Base-by-base conservation (phyloP, 208 protist genomes). In the Trypanosomatidae sp. region DNA sequence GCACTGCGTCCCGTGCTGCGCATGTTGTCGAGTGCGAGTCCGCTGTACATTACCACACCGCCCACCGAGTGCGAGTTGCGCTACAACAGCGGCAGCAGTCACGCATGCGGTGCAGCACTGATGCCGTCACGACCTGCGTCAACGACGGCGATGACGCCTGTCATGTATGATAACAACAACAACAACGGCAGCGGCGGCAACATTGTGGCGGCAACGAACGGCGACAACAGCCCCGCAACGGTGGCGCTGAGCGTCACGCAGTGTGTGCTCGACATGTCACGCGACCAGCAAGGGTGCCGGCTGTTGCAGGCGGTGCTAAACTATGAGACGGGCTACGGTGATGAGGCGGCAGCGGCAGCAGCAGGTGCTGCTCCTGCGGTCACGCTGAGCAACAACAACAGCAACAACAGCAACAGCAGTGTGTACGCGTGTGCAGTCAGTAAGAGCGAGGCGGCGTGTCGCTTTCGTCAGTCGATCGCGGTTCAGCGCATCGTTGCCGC, bases 261-360 rank as follows among this genome's bases (percentile, higher is more conserved):
- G n/a, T 35, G 30, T 35, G 27, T 71, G n/a, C 43, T 76, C 23
- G 33, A 49, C 33, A 56, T 71, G 47, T 69, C 56, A 19, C 53
- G 54, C 21, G 72, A 80, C 48, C 78, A 88, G 28, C 54, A 77
- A 6, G 73, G 78, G 7, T 88, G 78, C 43, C 66, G 78, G 10
- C 33, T 57, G 42, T 50, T 88, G 55, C 78, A 88, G 49, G 60
- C 66, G 7, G 61, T 83, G 8, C 43, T 88, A 19, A 67, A 83
- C 39, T 42, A 38, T 4, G 61, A 69, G 68, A 58, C 46, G 54
- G 26, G 42, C 48, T 32, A 44, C 27, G 19, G 10, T 38, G 35
- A 33, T 13, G 27, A 6, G 43, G 28, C 19, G 20, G n/a, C 30
- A 42, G 20, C 26, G 22, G 4, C 11, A 25, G 23, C 11, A 19